Conservation (phyloP, 495 filamentous ascomycete species). For the Tuber calosporum region DNA sequence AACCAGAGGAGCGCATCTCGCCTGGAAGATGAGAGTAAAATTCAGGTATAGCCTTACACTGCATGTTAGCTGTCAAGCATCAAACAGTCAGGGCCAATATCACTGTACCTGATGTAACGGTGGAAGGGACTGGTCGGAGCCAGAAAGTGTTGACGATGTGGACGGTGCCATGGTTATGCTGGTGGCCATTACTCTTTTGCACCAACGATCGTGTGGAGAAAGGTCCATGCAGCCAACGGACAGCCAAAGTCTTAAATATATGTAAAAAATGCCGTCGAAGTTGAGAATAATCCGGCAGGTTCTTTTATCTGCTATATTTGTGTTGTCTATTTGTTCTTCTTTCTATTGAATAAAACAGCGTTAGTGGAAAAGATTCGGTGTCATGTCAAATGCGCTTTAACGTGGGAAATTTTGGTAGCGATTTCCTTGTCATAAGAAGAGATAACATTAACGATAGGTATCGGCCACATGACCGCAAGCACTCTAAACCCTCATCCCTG, state of each 20-base stretch:
- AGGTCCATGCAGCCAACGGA: constrained; percentile 34
- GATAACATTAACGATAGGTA: constrained; percentile 8
- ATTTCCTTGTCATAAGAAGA: constrained; percentile 24
- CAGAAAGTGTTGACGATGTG: constrained; percentile 17
- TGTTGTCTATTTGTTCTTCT: constrained; percentile 28
- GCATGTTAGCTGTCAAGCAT: constrained; percentile 16
- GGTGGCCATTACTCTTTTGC: constrained; percentile 35
- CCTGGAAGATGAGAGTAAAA: constrained; percentile 35
- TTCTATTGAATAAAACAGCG: constrained; percentile 23
- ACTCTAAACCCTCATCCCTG: constrained; percentile 20
- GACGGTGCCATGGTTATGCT: constrained; percentile 37
- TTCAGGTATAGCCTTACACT: constrained; percentile 35
- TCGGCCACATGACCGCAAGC: constrained; percentile 15
- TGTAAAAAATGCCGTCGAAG: constrained; percentile 22
- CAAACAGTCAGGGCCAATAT: constrained; percentile 1
- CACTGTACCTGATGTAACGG: constrained; percentile 39
- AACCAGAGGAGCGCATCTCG: constrained; percentile 26
- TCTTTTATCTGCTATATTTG: constrained; percentile 27
- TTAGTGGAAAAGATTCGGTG: constrained; percentile 30
- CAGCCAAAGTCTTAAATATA: constrained; percentile 7
- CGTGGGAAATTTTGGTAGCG: constrained; percentile 15
- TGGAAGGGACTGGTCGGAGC: constrained; percentile 36
- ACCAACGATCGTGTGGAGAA: constrained; percentile 32
- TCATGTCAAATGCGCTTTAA: constrained; percentile 19
- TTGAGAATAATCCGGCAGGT: constrained; percentile 24